These are phyloP conservation scores for Jaminaea rosea DNA, from an alignment of 1,284 basidiomycete species.

Conservation along the genomic window DNA sequence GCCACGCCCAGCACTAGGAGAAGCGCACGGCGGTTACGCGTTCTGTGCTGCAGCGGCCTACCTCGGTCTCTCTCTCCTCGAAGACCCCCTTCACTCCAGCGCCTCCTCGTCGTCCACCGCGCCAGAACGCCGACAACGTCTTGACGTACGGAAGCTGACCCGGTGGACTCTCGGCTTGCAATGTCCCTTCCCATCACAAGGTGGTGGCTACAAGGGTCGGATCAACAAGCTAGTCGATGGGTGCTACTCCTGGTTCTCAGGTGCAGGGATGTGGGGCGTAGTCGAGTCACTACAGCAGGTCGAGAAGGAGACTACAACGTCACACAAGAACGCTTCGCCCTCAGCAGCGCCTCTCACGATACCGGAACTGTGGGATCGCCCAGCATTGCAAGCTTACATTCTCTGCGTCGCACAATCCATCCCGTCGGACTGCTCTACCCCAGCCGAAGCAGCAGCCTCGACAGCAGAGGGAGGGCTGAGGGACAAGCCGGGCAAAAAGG, in stretches of 20 bases:
- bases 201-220: conserved; percentile 84
- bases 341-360: neutral
- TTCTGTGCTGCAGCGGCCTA: conserved; percentile 82
- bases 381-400: conserved; percentile 78
- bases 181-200: conserved; percentile 57
- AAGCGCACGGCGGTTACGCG: conserved; percentile 96
- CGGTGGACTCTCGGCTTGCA: neutral
- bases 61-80: conserved; percentile 62
- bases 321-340: neutral
- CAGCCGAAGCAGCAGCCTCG: conserved; percentile 20
- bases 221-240: conserved; percentile 98
- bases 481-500: conserved; percentile 86
- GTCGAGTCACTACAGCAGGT: conserved; percentile 55
- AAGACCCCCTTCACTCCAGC: conserved; percentile 2
- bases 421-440: conserved; percentile 50
- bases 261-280: conserved; percentile 77
- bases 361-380: conserved; percentile 37
- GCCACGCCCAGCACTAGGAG: conserved; percentile 60
- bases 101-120: neutral
- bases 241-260: conserved; percentile 93
- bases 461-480: conserved; percentile 73
- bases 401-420: conserved; percentile 72
- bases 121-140: neutral
- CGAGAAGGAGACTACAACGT: neutral
- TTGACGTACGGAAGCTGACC: neutral